These are phyloP conservation scores for Venturia nashicola DNA, from an alignment of 2,329 filamentous ascomycete genomes.

Conservation along the genomic window DNA sequence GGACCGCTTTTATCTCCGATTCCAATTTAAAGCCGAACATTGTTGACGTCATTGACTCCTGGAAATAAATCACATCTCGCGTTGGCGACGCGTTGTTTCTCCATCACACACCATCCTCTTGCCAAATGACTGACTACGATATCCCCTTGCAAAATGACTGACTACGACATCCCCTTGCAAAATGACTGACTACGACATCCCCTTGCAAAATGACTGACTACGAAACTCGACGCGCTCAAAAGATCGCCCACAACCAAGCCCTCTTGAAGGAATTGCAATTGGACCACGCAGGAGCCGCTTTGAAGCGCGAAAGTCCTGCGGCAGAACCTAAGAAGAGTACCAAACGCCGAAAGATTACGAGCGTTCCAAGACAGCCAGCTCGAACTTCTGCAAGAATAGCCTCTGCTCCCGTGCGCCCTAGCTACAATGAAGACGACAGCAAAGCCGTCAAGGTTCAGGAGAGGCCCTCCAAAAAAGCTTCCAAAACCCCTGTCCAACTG, in stretches of 20 bases:
- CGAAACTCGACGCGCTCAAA: slow-evolving; percentile 33
- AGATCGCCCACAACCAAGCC: slow-evolving; percentile 38
- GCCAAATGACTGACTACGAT: slow-evolving; percentile 29
- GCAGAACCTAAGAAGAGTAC: slow-evolving; percentile 12
- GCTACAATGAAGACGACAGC: slow-evolving; percentile 27
- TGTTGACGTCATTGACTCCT: slow-evolving; percentile 5
- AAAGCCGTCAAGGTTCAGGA: slow-evolving; percentile 8
- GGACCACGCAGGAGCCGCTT: slow-evolving; percentile 15
- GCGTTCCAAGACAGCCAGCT: slow-evolving; percentile 21
- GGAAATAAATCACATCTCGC: background rate
- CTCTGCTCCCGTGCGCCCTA: slow-evolving; percentile 21
- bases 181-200: slow-evolving; percentile 33
- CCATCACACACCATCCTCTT: background rate
- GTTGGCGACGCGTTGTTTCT: background rate
- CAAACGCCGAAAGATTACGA: slow-evolving; percentile 29
- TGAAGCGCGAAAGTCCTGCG: background rate
- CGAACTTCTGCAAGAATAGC: slow-evolving; percentile 38
- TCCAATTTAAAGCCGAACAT: too few species aligned
- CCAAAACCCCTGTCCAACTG: background rate
- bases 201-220: slow-evolving; percentile 27
- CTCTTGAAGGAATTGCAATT: slow-evolving; percentile 37
- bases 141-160: slow-evolving; percentile 20
- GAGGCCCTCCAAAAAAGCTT: background rate
- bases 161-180: slow-evolving; percentile 21
- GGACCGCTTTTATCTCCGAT: too few species aligned